Evolutionary conservation across 192 early-diverging fungal genomes (phyloP).

Genomic region (Coemansia sp.): DNA sequence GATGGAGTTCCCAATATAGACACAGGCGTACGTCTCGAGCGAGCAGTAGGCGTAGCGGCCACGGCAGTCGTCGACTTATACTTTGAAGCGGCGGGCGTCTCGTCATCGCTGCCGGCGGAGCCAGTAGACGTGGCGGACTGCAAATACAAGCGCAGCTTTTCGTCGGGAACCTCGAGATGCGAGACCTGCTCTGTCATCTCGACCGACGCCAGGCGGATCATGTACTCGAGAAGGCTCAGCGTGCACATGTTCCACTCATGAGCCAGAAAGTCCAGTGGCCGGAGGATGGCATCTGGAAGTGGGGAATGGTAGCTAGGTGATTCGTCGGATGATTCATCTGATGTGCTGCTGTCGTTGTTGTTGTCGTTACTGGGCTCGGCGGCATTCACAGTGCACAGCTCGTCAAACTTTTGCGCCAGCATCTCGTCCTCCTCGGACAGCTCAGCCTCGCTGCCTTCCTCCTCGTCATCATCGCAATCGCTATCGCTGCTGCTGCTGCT

Average conservation of each 20-base stretch:
- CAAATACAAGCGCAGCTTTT: slow-evolving; percentile 66
- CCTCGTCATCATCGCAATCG: slow-evolving; percentile 17
- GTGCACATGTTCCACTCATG: slow-evolving; percentile 41
- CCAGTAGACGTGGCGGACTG: neutral
- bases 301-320: neutral
- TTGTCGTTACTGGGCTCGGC: no score
- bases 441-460: neutral
- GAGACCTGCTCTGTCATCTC: slow-evolving; percentile 67
- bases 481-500: neutral
- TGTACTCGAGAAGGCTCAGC: slow-evolving; percentile 68
- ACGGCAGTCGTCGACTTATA: neutral
- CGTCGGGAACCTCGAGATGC: slow-evolving; percentile 69
- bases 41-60: neutral
- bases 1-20: neutral
- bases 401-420: neutral
- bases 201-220: slow-evolving; percentile 63
- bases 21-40: neutral
- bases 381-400: neutral
- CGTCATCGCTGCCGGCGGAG: neutral
- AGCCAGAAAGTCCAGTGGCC: slow-evolving; percentile 29
- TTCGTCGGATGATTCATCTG: neutral
- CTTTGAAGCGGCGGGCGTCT: neutral
- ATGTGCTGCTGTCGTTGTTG: no score
- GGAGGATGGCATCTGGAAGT: neutral
- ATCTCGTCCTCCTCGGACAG: neutral